phyloP scores from a whole-genome alignment of 768 basidiomycete genomes.

The Macrolepiota fuliginosa region DNA sequence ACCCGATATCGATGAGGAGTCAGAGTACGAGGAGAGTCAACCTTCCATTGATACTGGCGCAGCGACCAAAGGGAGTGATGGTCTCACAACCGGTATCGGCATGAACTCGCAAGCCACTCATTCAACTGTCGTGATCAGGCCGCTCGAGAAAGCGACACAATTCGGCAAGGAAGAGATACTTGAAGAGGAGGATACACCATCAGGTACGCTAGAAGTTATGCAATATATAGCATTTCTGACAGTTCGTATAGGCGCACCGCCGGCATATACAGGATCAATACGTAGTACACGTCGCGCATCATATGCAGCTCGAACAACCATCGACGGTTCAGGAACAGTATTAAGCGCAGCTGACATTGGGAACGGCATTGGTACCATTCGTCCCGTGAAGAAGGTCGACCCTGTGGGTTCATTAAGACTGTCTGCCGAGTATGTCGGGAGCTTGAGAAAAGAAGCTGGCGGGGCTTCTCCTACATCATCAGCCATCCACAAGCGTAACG shows the following conservation, averaged over 20 bases:
- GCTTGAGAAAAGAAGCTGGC: slow-evolving; percentile 51
- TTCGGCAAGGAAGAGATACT: slow-evolving; percentile 31
- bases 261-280: slow-evolving; percentile 71
- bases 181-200: slow-evolving; percentile 39
- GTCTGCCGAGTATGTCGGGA: slow-evolving; percentile 82
- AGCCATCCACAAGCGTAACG: slow-evolving; percentile 47
- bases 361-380: slow-evolving; percentile 84
- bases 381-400: slow-evolving; percentile 92
- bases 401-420: slow-evolving; percentile 69
- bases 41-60: slow-evolving; percentile 59
- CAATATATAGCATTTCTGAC: slow-evolving; percentile 17
- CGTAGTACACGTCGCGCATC: slow-evolving; percentile 68
- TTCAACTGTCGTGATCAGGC: slow-evolving; percentile 72
- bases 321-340: slow-evolving; percentile 65
- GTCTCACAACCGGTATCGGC: slow-evolving; percentile 39
- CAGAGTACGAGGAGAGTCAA: slow-evolving; percentile 41
- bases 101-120: slow-evolving; percentile 55
- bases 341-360: slow-evolving; percentile 83
- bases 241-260: slow-evolving; percentile 50
- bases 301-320: slow-evolving; percentile 70
- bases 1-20: slow-evolving; percentile 39
- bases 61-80: slow-evolving; percentile 66
- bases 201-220: slow-evolving; percentile 35
- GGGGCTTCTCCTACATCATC: slow-evolving; percentile 37
- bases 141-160: slow-evolving; percentile 24